Evolutionary conservation across 1,139 yeast genomes (phyloP).

Genomic region (Saccharomyces hybrid): DNA sequence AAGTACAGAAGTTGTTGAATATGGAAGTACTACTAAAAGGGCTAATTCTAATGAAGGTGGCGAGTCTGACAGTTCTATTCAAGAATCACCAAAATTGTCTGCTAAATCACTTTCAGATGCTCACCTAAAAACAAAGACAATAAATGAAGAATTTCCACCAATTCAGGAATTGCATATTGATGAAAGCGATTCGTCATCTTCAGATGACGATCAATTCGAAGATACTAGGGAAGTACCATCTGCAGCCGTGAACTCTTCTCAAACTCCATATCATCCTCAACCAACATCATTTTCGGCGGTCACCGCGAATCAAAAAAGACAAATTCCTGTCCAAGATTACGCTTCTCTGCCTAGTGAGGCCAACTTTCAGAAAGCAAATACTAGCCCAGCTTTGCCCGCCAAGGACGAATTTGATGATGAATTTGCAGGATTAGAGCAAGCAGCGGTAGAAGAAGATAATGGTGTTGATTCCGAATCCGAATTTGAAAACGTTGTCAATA

Average conservation of each 20-base stretch:
- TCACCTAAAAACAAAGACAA: conserved; percentile 7
- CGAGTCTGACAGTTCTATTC: conserved; percentile 13
- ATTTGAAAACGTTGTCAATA: conserved; percentile 9
- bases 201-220: conserved; percentile 27
- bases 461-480: conserved; percentile 34
- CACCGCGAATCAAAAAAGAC: neutral
- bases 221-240: conserved; percentile 16
- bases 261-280: neutral
- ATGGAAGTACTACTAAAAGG: neutral
- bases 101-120: conserved; percentile 7
- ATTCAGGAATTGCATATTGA: conserved; percentile 56
- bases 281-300: neutral
- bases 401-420: conserved; percentile 40
- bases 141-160: conserved; percentile 60
- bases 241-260: neutral
- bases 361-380: neutral
- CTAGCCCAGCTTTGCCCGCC: conserved; percentile 4
- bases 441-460: conserved; percentile 40
- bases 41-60: neutral
- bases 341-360: neutral
- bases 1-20: neutral
- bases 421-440: conserved; percentile 40
- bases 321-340: neutral
- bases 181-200: conserved; percentile 48
- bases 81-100: conserved; percentile 9